Base-by-base conservation (phyloP, 805 yeast genomes). In the Saccharomyces kudriavzevii region DNA sequence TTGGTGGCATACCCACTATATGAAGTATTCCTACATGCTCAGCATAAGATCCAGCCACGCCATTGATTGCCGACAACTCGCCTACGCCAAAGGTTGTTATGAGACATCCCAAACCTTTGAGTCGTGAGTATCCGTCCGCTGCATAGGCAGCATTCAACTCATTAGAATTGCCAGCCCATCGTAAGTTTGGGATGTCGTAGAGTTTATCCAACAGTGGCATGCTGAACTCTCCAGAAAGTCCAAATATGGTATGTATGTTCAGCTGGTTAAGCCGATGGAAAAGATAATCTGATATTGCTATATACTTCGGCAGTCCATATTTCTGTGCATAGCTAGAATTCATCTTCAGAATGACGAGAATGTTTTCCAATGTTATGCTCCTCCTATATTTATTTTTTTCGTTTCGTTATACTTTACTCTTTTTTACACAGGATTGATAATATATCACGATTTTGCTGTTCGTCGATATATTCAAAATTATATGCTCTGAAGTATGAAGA, bases 111-210 rank as follows among this genome's bases (percentile, higher is more conserved):
- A 71, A 54, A 1, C 60, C 58, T 53, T 68, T 70, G 48, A 70
- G 53, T 57, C 89, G 76, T 20, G 91, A 81, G 63, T 87, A 89
- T 6, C 96, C 96, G 66, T 89, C 96, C 6, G 90, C 89, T 14
- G 94, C 85, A 68, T 89, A 89, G 5, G 92, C 90, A 3, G 92
- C 86, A 61, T 89, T 89, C 59, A 89, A 77, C 71, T 89, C 96
- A 64, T 89, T 89, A 69, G 95, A 86, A 58, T 81, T 79, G 20
- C 95, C 94, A 47, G 86, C 77, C 86, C 92, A 88, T 52, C 80
- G 70, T 56, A 84, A 65, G 11, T 70, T 71, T 45, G 75, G 68
- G 48, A 68, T 75, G 4, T 77, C 65, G 61, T 83, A 80, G 49
- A 85, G 66, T 65, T 84, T 82, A 63, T 86, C 92, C 56, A 86